Conservation (phyloP, 129 eudicot species). For the carrot (Daucus carota) region DNA sequence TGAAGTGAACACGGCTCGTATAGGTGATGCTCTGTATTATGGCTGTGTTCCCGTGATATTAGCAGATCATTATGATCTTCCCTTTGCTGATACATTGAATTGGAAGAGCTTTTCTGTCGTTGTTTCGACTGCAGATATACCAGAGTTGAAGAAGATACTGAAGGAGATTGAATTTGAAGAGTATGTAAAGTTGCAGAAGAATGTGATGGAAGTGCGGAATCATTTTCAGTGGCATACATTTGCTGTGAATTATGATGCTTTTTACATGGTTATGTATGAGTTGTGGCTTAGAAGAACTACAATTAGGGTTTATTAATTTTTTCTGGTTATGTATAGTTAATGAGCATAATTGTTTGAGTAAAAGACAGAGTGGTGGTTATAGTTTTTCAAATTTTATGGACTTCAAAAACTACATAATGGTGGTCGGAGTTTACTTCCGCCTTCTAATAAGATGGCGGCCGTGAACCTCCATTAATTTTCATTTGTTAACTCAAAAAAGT, state of each 20-base stretch:
- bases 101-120: constrained; percentile 72
- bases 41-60: constrained; percentile 68
- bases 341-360: not conserved
- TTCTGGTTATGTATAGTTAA: not conserved
- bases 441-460: no score
- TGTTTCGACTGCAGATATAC: constrained; percentile 52
- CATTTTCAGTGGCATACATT: constrained; percentile 74
- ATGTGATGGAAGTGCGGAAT: constrained; percentile 59
- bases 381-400: no score
- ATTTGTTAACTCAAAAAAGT: no score
- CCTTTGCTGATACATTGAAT: constrained; percentile 60
- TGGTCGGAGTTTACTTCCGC: no score
- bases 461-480: no score
- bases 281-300: constrained; percentile 74
- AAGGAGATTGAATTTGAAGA: constrained; percentile 31
- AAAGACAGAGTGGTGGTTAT: no score
- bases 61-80: constrained; percentile 84
- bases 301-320: constrained; percentile 23
- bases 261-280: constrained; percentile 80
- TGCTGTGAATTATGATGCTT: constrained; percentile 72
- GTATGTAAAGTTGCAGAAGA: constrained; percentile 38
- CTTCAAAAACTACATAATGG: no score
- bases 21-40: constrained; percentile 79
- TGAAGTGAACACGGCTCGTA: constrained; percentile 86
- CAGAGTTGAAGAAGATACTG: constrained; percentile 48